These are phyloP conservation scores for Asclepias syriaca DNA, from an alignment of 257 asterid species.

Conservation along the genomic window DNA sequence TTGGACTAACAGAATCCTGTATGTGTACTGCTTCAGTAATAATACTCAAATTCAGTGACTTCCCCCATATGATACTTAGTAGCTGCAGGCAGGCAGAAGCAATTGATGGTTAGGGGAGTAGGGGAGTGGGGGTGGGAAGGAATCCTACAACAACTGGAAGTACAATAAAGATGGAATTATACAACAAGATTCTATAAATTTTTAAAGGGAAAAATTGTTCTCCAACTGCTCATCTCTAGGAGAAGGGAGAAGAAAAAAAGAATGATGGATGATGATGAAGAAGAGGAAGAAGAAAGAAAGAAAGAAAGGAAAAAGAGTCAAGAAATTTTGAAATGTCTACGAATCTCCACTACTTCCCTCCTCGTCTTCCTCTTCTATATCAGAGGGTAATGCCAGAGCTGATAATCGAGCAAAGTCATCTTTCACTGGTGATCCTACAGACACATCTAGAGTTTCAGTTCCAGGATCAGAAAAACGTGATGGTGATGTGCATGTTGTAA, in stretches of 20 bases:
- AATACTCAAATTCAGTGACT: not conserved
- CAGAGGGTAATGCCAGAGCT: constrained; percentile 14
- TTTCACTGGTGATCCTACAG: constrained; percentile 1
- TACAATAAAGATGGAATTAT: constrained; percentile 9
- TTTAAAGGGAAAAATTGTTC: constrained; percentile 2
- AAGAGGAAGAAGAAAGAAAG: too few relatives aligned
- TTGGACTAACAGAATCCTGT: not conserved
- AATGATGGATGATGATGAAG: too few relatives aligned
- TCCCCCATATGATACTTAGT: not conserved
- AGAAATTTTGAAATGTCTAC: constrained; percentile 13
- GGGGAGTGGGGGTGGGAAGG: too few relatives aligned
- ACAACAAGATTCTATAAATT: constrained; percentile 19
- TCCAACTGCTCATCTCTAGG: constrained; percentile 18
- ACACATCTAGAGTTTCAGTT: constrained; percentile 12
- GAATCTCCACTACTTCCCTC: constrained; percentile 26
- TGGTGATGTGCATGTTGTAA: constrained; percentile 15
- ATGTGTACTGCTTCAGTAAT: not conserved
- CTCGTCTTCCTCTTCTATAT: constrained; percentile 28
- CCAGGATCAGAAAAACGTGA: constrained; percentile 20
- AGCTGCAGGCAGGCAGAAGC: not conserved
- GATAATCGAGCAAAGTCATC: constrained; percentile 16
- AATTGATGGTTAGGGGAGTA: not conserved
- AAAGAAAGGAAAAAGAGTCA: not conserved
- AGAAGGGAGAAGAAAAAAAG: not conserved
- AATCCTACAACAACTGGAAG: constrained; percentile 12